Base-by-base conservation (phyloP, 2,329 filamentous ascomycete genomes). In the Hypoxylon sp. region DNA sequence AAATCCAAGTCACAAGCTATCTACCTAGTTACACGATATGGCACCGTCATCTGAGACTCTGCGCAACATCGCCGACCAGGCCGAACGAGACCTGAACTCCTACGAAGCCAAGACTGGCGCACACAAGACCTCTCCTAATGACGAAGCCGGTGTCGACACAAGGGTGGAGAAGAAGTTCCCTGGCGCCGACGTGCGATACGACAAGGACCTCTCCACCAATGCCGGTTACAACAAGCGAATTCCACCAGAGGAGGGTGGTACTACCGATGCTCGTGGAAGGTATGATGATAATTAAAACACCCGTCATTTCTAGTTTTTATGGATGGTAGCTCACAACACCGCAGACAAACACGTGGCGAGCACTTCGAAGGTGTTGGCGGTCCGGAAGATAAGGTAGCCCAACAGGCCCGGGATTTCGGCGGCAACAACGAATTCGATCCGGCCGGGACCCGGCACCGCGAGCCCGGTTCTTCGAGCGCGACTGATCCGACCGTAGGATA, bases 61-160 rank as follows among this genome's bases (percentile, higher is more conserved):
- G 59, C 78, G 79, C 64, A 71, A 80, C 55, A 80, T 84, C 57
- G 79, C 82, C 59, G 74, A 79, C 32, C 72, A 82, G 70, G 81
- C 83, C 45, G 81, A 85, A 77, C 73, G 72, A 54, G 81, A 84
- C 68, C 77, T 84, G 58, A 84, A 84, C 77, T 80, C 76, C 11
- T 81, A 83, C 71, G 78, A 82, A 68, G 73, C 81, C 68, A 84
- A 84, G 75, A 83, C 81, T 1, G 82, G 83, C 55, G 74, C 74
- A 7, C 77, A 77, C 49, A 80, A 78, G 61, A 71, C 74, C 2
- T 75, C 80, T 4, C 75, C 75, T 3, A 75, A 74, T 16, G 80
- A 82, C 20, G 77, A 82, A 6, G 77, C 79, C 2, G 82, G 80
- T 44, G 79, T 83, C 46, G 80, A 82, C 56, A 72, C 78, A 0